Conservation (phyloP, 441 rosid genomes). For the Pelargonium citronellum region DNA sequence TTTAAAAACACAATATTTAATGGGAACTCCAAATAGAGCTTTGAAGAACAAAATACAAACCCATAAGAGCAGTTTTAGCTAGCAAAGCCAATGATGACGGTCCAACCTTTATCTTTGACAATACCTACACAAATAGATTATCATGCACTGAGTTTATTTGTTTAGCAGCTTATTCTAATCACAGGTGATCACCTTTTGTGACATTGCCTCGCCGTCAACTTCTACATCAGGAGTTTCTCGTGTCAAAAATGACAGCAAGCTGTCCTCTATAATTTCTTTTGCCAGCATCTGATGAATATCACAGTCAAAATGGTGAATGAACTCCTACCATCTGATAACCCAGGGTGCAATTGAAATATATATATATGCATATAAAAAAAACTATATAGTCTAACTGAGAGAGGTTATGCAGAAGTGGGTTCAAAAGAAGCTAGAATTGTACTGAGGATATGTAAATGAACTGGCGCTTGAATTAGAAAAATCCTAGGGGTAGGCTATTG, state of each 20-base stretch:
- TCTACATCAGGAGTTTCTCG: conserved; percentile 49
- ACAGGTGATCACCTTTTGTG: conserved; percentile 49
- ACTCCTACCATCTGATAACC: conserved; percentile 13
- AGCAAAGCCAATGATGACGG: conserved; percentile 78
- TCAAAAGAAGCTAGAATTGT: too few relatives aligned
- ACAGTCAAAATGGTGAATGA: conserved; percentile 19
- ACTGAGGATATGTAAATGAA: too few relatives aligned
- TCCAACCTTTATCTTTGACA: conserved; percentile 75
- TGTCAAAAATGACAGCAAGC: conserved; percentile 69
- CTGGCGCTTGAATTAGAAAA: too few relatives aligned
- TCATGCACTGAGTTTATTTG: conserved; percentile 17
- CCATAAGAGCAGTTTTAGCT: conserved; percentile 76
- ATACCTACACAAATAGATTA: conserved; percentile 41
- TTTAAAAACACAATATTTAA: conserved; percentile 14
- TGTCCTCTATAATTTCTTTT: conserved; percentile 78
- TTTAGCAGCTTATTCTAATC: conserved; percentile 15
- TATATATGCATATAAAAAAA: too few relatives aligned
- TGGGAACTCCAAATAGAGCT: conserved; percentile 13
- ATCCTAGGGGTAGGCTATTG: too few relatives aligned
- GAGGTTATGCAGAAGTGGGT: too few relatives aligned
- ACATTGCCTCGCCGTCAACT: conserved; percentile 39
- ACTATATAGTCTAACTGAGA: too few relatives aligned
- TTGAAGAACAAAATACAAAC: conserved; percentile 40
- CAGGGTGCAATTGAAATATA: too few relatives aligned
- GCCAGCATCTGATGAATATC: conserved; percentile 68